Base-by-base conservation (phyloP, 805 yeast genomes). In the Saccharomyces eubayanus region DNA sequence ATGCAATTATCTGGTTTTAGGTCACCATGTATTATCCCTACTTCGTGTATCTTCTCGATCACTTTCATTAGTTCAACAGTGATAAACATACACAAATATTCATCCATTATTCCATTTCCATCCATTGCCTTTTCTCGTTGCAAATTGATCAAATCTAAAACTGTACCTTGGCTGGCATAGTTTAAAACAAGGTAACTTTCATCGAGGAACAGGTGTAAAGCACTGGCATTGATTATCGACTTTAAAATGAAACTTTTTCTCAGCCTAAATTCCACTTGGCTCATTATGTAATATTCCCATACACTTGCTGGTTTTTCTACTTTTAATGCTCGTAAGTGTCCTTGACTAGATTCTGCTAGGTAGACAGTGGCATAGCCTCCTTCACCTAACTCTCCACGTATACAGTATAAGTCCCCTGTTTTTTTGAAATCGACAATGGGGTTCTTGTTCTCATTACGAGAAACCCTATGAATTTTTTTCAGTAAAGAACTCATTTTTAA, bases 341-440 rank as follows among this genome's bases (percentile, higher is more conserved):
- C 89, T 8, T 69, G 66, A 56, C 80, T 76, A 11, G 77, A 72
- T 64, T 87, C 91, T 1, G 87, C 83, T 24, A 89, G 71, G 64
- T 82, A 89, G 0, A 89, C 96, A 1, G 81, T 76, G 0, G 91
- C 95, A 70, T 75, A 84, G 0, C 91, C 94, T n/a, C 96, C 95
- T 61, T 78, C 79, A 0, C 96, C 96, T 11, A 90, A 69, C 61
- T 81, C 80, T 49, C 62, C 55, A 60, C 72, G 28, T 63, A 70
- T 53, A 70, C 77, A 61, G 63, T 67, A 68, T 9, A 68, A 55
- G 50, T 69, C 73, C 46, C 63, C 59, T 1, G 71, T 69, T 43
- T 64, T 66, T 52, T 71, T 64, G 48, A 69, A 57, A 61, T 62
- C 59, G 61, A 69, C 72, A 6, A 65, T 65, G 8, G 69, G 72